Evolutionary conservation across 1,284 basidiomycete species (phyloP), one percentile per base, ranked within the genome.

Genomic region (Cryptococcus sp.): DNA sequence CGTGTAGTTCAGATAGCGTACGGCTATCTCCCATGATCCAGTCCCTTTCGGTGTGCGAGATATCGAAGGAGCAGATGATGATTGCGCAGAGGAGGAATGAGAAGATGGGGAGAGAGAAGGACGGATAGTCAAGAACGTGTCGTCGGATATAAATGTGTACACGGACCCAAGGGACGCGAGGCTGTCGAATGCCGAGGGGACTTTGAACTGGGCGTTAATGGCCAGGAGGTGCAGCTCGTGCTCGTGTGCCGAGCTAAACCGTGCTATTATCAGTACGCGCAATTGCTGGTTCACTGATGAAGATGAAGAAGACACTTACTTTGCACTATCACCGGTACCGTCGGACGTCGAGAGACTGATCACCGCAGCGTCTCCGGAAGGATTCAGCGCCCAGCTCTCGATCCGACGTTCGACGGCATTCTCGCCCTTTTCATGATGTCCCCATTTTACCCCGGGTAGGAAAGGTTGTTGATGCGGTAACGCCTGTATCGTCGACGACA

Each of bases 331-430:
- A n/a, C n/a, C 27, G 10, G 27, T 10, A 31, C 10, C 27, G 22
- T 52, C 60, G 27, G 27, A 40, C 4, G 45, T 51, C 15, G 35
- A 16, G 22, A 50, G 50, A 16, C 46, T 17, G 31, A 61, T 62
- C n/a, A 67, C 59, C 13, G 65, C 62, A 10, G 63, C 65, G 46
- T 67, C 65, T 13, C 65, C 65, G 8, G 51, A 17, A 8, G 65
- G 63, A 51, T 67, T 67, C 35, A 67, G 41, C 5, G 65, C 58
- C 65, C 65, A 67, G 3, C 57, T 46, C 17, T 67, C 65, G 31
- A 67, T 60, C 27, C 48, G 39, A 10, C 55, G 59, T 16, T 44
- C 7, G 6, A 41, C 23, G 5, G 38, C 25, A 4, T 56, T 31
- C 20, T 53, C 38, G n/a, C 5, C n/a, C 1, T 4, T 6, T 25